Conservation (phyloP, 75 land plant species). For the Gnetum montanum region DNA sequence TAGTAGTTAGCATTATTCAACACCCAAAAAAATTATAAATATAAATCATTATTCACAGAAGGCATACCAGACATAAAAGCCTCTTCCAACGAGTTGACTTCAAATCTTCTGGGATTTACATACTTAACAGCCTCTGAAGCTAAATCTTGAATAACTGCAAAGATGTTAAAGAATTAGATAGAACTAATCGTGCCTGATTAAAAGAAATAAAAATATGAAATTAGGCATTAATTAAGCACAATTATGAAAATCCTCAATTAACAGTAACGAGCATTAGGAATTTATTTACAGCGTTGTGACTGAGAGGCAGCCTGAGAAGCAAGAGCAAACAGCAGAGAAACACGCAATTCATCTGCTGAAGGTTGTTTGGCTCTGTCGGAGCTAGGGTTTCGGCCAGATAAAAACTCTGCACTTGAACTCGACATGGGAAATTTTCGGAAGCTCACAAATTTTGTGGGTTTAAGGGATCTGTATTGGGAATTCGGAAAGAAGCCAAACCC, state of each 20-base stretch:
- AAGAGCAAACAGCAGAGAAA: conserved; percentile 59
- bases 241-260: no score
- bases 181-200: not conserved
- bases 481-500: no score
- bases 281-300: conserved; percentile 65
- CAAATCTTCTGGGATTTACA: conserved; percentile 40
- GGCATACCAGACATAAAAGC: conserved; percentile 75
- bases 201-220: not conserved
- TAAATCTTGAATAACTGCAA: conserved; percentile 48
- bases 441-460: no score
- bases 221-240: not conserved
- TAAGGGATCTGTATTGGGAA: no score
- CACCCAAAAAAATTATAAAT: not conserved
- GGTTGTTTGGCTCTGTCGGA: no score
- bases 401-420: no score
- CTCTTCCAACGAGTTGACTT: conserved; percentile 69
- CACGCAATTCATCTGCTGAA: conserved; percentile 35
- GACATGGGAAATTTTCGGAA: no score
- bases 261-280: no score
- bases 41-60: not conserved
- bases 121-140: conserved; percentile 58
- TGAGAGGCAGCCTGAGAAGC: conserved; percentile 44
- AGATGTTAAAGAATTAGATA: no score
- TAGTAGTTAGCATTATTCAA: not conserved
- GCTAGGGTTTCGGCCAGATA: no score